Percentiles rank a stretch among this genome's conserved stretches.
Evolutionary conservation across 192 early-diverging fungal species (phyloP).

Genomic region (Neocallimastix lanati): DNA sequence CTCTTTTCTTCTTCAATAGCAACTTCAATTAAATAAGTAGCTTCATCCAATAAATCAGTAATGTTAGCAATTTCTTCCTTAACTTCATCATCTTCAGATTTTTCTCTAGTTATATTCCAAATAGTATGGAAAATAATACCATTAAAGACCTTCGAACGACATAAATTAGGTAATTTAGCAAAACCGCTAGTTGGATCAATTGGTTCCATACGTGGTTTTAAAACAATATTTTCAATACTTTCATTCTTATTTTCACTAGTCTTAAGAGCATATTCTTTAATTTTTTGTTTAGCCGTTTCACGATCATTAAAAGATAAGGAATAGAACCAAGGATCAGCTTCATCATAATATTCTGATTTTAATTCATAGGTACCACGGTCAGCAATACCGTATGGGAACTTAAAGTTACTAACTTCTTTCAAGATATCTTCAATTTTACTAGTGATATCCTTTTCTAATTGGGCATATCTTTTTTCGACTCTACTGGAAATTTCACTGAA

Average conservation of each 20-base stretch:
- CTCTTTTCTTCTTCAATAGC: background rate
- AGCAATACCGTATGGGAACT: slow-evolving; percentile 48
- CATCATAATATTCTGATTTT: slow-evolving; percentile 59
- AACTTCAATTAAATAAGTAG: background rate
- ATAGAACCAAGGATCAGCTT: slow-evolving; percentile 84
- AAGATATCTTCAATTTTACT: slow-evolving; percentile 61
- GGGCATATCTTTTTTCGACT: background rate
- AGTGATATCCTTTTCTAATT: background rate
- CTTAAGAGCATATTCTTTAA: background rate
- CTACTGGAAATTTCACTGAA: background rate
- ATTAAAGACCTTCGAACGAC: background rate
- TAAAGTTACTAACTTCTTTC: slow-evolving; percentile 57
- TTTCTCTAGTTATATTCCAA: background rate
- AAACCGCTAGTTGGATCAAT: background rate
- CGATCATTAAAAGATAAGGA: background rate
- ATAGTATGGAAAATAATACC: background rate
- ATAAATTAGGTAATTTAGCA: background rate
- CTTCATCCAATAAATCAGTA: background rate
- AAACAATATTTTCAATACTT: background rate
- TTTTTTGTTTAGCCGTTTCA: background rate
- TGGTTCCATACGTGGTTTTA: background rate
- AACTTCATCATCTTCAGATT: background rate
- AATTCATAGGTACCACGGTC: slow-evolving; percentile 84
- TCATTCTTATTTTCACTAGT: background rate
- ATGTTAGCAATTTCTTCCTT: too few relatives aligned